Evolutionary conservation across 306 rosid genomes (phyloP), one percentile per base, ranked within the genome.

Genomic region (Hippophae gyantsensis): DNA sequence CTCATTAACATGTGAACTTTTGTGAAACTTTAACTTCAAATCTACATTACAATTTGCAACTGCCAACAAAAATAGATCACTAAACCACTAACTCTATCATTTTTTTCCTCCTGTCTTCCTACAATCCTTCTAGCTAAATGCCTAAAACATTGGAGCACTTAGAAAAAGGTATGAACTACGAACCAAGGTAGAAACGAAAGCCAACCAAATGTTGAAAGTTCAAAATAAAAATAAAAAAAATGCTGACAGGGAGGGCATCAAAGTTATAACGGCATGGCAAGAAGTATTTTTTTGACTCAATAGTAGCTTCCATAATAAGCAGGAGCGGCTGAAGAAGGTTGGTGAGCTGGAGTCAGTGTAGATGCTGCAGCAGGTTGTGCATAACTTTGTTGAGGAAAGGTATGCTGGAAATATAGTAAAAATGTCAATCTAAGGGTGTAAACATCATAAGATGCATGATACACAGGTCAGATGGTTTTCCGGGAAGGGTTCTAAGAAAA

Each of bases 261-360:
- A 67, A 66, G 56, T 48, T 79, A 82, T 76, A 71, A 32, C 38
- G 0, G 38, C 38, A 9, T 40, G 70, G 69, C 65, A 42, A 48
- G 8, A 49, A 44, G 13, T 5, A 10, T 48, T 52, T 58, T 7
- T 70, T 58, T 50, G 69, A 46, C 72, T 87, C 66, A 82, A 58
- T 84, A 93, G 75, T 93, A 93, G 69, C 58, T 80, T 50, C 88
- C 88, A 38, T 88, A 93, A 73, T 93, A 93, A 9, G 90, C 88
- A 78, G 84, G 97, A 38, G 96, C 83, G 44, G 67, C 97, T 42
- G 90, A 60, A 14, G 92, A 79, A 7, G 99, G 87, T 59, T 86
- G 99, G 69, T 73, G 88, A 5, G 76, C 75, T 27, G 99, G 82
- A 10, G 87, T 69, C 7, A 65, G 70, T 7, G 81, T 82, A 6